Percentiles rank a stretch among this genome's conserved stretches.
Conservation (phyloP, 352 stramenopile species). For the Pythium sp. region DNA sequence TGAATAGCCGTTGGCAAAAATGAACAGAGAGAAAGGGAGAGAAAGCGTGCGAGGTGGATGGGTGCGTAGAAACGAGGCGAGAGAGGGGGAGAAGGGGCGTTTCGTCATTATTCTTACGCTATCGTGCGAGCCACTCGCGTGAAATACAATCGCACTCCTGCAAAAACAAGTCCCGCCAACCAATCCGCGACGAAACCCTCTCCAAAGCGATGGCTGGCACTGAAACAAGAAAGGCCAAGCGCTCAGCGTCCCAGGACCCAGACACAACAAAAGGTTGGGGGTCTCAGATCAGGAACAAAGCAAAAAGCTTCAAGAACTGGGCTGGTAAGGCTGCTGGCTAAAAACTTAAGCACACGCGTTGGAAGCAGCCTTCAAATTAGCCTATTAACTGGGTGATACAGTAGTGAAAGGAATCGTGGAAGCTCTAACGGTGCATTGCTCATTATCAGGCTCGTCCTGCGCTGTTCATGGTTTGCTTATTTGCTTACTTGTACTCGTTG, state of each 20-base stretch:
- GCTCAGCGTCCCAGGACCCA: neutral
- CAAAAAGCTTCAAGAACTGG: neutral
- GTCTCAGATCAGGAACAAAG: neutral
- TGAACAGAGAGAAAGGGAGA: neutral
- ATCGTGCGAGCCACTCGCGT: neutral
- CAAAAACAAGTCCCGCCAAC: neutral
- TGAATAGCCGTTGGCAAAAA: neutral
- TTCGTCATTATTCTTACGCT: conserved; percentile 13
- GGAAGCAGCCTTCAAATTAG: neutral
- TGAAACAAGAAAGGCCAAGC: neutral
- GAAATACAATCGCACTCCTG: neutral
- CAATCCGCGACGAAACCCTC: neutral
- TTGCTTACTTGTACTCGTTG: neutral
- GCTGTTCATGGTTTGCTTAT: neutral
- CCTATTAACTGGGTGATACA: neutral
- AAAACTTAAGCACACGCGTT: neutral
- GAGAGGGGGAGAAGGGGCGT: neutral
- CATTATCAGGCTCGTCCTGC: too few relatives aligned
- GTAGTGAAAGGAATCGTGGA: neutral
- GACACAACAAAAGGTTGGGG: neutral
- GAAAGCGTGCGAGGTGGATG: neutral
- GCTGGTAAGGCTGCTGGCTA: neutral
- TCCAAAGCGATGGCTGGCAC: neutral
- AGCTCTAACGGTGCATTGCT: neutral
- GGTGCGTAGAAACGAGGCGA: neutral